Evolutionary conservation across 208 protist species (phyloP), one percentile per base, ranked within the genome.

Genomic region (Wallacemonas sp.): DNA sequence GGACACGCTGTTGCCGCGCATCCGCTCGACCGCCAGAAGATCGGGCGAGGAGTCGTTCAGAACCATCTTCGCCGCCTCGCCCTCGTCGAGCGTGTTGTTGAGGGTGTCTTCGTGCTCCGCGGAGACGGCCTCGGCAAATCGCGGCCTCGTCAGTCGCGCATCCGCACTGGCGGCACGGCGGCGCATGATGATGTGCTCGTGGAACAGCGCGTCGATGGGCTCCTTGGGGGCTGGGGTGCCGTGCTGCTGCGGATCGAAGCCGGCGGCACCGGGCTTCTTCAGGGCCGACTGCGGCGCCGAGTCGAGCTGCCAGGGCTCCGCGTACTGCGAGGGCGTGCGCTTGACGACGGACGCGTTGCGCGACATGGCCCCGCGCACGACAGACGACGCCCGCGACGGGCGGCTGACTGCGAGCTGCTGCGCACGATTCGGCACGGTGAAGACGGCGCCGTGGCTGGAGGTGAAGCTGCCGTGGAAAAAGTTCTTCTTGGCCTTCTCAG

Each of bases 391-490:
- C 22, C 70, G 74, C 11, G 78, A 82, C 29, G 78, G 83, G 1
- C 72, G 55, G 29, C 57, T 72, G 22, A 74, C 70, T 28, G 79
- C 83, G 61, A 82, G 59, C 67, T 79, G 72, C 77, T 89, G 83
- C 18, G 79, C 83, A 4, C 77, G 61, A 71, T 73, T 89, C 3
- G 81, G 87, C 31, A 87, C 76, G n/a, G 66, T 79, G 57, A 93
- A 93, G 55, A 89, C 74, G 7, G 82, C 72, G 14, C 87, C 87
- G 57, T 91, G 87, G 18, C 72, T 76, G 7, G 87, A 93, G 31
- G 85, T 89, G 69, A 93, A 93, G 54, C 80, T 85, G 33, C 81
- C 87, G 76, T 91, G 84, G 57, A 89, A 93, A 46, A 83, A 88
- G 62, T 83, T 87, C 49, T 81, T 79, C 61, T 76, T 79, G 1